Conservation (phyloP, 2,329 filamentous ascomycete species). For the Monosporascus sp. region DNA sequence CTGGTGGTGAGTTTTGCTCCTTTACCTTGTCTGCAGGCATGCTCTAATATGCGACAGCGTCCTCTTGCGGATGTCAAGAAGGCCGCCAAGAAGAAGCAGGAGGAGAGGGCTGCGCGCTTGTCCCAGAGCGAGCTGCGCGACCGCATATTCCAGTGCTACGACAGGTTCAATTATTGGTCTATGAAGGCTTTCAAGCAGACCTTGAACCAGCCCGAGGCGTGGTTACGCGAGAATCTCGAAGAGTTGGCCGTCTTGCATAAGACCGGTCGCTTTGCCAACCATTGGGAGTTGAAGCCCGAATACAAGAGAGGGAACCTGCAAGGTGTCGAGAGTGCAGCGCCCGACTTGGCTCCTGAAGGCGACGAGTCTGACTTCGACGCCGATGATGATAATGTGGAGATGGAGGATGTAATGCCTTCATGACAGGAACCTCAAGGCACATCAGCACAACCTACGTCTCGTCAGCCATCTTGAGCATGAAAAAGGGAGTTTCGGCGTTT, state of each 20-base stretch:
- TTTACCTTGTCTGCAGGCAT: neutral
- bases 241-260: conserved; percentile 79
- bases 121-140: conserved; percentile 84
- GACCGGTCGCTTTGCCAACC: conserved; percentile 76
- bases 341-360: conserved; percentile 36
- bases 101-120: conserved; percentile 66
- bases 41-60: conserved; percentile 16
- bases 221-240: conserved; percentile 78
- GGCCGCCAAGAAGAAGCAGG: conserved; percentile 62
- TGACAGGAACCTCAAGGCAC: conserved; percentile 1
- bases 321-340: conserved; percentile 46
- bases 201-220: conserved; percentile 86
- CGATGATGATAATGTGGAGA: conserved; percentile 61
- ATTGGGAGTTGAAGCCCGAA: conserved; percentile 74
- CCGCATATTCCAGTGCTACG: conserved; percentile 77
- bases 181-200: conserved; percentile 76
- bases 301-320: conserved; percentile 52
- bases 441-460: neutral
- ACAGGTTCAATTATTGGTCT: conserved; percentile 86
- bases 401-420: conserved; percentile 64
- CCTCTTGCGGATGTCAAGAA: conserved; percentile 44
- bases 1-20: conserved; percentile 49
- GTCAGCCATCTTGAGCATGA: conserved; percentile 2
- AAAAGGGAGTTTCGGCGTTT: conserved; percentile 14
- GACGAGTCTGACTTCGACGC: conserved; percentile 58